Evolutionary conservation across 176 grass and related monocot species (phyloP), one percentile per base, ranked within the genome.

Genomic region (Phyllostachys edulis): DNA sequence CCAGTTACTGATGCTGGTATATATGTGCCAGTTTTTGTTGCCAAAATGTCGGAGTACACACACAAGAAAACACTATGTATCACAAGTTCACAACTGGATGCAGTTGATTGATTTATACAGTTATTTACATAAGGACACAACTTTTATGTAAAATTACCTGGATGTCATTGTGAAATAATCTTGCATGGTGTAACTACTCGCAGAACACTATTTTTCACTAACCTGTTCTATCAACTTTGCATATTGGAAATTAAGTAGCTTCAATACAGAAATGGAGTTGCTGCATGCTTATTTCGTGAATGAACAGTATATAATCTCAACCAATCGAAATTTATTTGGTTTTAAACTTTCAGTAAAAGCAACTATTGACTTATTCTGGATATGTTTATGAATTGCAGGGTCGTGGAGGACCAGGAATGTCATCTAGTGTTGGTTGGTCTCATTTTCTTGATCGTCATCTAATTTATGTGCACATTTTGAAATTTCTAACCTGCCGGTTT

Each of bases 381-480:
- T 80, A 80, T 24, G 18, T 84, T 80, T 69, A 34, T 84, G 64
- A 39, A 70, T 96, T 98, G 39, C 86, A 99, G 97, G 91, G 97
- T 79, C 93, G 93, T 86, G 97, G 97, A 78, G 97, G 97, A 92
- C 97, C 97, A 69, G 97, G 97, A 44, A 91, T 94, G 84, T 49
- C 86, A 90, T 86, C 93, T 89, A 92, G 40, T 70, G 79, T 79
- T 87, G 96, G 91, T 91, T 81, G 73, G 84, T 73, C 64, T 70
- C 72, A 54, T 54, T 59, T 82, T 83, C 50, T 69, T 67, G 7
- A 81, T 77, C 32, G 73, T 57, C 67, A 69, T 61, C 63, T 32
- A 60, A 44, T 81, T 87, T 74, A 36, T 84, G 37, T 67, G 36
- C 63, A 57, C 67, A 41, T 39, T 57, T 76, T 50, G 18, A 40